A percentile compares a stretch with the other conserved stretches of the same genome.
Conservation (phyloP, 1,284 basidiomycete genomes). For the Apiotrichum sp. region DNA sequence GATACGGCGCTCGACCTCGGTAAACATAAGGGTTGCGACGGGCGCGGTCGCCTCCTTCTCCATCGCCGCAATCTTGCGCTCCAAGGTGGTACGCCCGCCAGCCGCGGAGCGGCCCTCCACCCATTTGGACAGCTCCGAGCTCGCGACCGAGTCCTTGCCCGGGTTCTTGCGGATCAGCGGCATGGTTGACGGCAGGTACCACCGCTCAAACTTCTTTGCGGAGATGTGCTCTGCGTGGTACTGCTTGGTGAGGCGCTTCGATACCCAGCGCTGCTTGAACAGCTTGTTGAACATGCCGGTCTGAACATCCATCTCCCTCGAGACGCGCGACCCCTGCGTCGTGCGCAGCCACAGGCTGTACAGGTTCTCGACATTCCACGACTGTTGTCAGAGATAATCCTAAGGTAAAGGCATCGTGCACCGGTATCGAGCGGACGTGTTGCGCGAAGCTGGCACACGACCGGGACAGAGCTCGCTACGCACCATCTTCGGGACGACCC, state of each 20-base stretch:
- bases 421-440: no score
- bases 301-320: slow-evolving; percentile 56
- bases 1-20: slow-evolving; percentile 86
- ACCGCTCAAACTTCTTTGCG: slow-evolving; percentile 88
- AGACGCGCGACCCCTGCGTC: slow-evolving; percentile 48
- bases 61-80: slow-evolving; percentile 52
- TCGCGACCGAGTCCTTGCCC: slow-evolving; percentile 45
- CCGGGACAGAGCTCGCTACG: no score
- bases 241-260: slow-evolving; percentile 82
- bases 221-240: slow-evolving; percentile 96
- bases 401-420: no score
- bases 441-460: no score
- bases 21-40: slow-evolving; percentile 84
- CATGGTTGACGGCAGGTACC: slow-evolving; percentile 82
- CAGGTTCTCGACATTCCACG: slow-evolving; percentile 72
- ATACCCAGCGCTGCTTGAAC: slow-evolving; percentile 87
- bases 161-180: slow-evolving; percentile 62
- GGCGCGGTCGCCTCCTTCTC: slow-evolving; percentile 58
- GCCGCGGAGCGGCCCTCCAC: slow-evolving; percentile 49
- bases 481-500: no score
- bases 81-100: slow-evolving; percentile 38
- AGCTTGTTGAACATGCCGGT: slow-evolving; percentile 60
- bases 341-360: slow-evolving; percentile 71
- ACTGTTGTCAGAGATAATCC: no score
- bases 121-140: slow-evolving; percentile 53